Evolutionary conservation across 2,329 filamentous ascomycete species (phyloP), one percentile per base, ranked within the genome.

Genomic region (Pseudocercospora ulei): DNA sequence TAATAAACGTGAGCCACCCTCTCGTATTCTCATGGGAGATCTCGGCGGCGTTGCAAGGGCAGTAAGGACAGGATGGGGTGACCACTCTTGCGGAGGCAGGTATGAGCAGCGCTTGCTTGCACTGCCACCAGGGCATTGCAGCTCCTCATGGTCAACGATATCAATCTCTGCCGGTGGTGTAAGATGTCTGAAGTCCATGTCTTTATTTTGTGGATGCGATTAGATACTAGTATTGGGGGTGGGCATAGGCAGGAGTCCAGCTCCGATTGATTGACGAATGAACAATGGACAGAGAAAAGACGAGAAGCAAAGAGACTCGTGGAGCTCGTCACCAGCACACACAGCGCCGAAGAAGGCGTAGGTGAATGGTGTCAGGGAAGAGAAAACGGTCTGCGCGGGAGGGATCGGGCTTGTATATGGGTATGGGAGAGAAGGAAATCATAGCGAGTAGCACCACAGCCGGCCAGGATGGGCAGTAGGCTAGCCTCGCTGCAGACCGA

Each of bases 111-210:
- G 38, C 7, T 54, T 56, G 44, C 56, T 54, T 7, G 51, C 55
- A 41, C 55, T 60, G 43, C 55, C 56, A 35, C 50, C 52, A 19
- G 53, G 49, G 48, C 52, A 57, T 35, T 47, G 52, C 33, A 50
- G 35, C 28, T 48, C 46, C 17, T 52, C 46, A 38, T 47, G 55
- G 23, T 47, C 47, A 31, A 49, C 48, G 16, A 46, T 33, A n/a
- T 51, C 52, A 39, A 60, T 51, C 28, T 58, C 51, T 23, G 57
- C 55, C 22, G 65, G 65, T 18, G 66, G 66, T 35, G 66, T 69
- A 44, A 63, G 55, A 38, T 67, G 64, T 52, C 65, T 62, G 51
- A 56, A 59, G 49, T 60, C 66, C 65, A 69, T 62, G 37, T 57
- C 48, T 46, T 55, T 47, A 47, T 35, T 36, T 38, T 41, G 38